Base-by-base conservation (phyloP, 805 yeast species). In the Saturnispora sekii region DNA sequence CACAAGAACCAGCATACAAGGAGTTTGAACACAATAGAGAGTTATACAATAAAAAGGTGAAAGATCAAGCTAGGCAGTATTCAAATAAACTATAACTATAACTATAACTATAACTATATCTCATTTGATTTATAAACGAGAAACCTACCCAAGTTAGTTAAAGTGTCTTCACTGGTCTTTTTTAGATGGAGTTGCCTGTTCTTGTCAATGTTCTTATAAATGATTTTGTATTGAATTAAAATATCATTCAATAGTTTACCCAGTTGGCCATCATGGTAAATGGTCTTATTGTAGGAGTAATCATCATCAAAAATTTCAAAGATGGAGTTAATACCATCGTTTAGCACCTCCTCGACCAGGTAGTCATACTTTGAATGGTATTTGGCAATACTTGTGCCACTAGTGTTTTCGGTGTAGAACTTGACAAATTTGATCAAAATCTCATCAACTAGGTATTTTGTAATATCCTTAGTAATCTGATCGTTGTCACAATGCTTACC, bases 1-100 rank as follows among this genome's bases (percentile, higher is more conserved):
- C 98, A 0, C 98, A 93, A 65, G 93, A 87, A 53, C 95, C 95
- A 3, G 97, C 98, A 2, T 93, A 89, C 86, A 81, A 81, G 62
- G 86, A 90, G 0, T 89, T 77, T 58, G 74, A 76, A 15, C 78
- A 77, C 59, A 85, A 87, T 60, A 74, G 74, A 56, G 68, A 70
- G 0, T 66, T 73, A 35, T 93, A 93, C 61, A 86, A 81, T 47
- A 77, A 76, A 61, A 82, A 77, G 55, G 95, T 93, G 28, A 67
- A 66, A 51, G 86, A 84, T 51, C 97, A 93, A 65, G 87, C 93
- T 7, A 73, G 75, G 58, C 74, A 70, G 58, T 90, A 84, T 59
- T 73, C 84, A 35, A 64, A 63, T 43, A 56, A 60, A 33, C 45
- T 51, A 31, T 55, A 42, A 30, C 32, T 21, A 21, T 8, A n/a